Evolutionary conservation across 345 rosid species (phyloP), one percentile per base, ranked within the genome.

Genomic region (Hypericum androsaemum): DNA sequence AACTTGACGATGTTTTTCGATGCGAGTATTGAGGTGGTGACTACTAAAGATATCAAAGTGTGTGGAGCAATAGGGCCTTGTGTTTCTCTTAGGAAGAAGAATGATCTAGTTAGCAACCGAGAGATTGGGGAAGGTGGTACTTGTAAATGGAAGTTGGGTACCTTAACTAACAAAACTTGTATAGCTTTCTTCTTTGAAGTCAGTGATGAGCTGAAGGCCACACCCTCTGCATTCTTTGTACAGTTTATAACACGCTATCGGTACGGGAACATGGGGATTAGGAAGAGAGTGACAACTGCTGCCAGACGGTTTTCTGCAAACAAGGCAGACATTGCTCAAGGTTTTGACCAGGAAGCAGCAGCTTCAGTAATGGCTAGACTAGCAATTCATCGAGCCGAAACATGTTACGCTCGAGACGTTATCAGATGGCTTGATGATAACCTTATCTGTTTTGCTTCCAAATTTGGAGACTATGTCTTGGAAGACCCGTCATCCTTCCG

Each of bases 331-430:
- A 76, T 83, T 39, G 62, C 74, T 57, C 69, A 90, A 9, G 90
- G 98, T 35, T 92, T 92, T 15, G 97, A 88, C 74, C 98, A 92
- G 76, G 97, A 92, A 83, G 79, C 95, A 49, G 97, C 98, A 11
- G 88, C 97, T 62, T 78, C 90, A 0, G 86, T 92, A 38, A 85
- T 88, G 94, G 95, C 94, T 12, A 77, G 98, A 57, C 89, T 92
- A 32, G 98, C 97, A 7, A 79, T 92, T 45, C 74, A 78, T 68
- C 73, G 85, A 67, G 72, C 86, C 10, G 89, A 85, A 56, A 87
- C 79, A 39, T 80, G 74, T 47, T 58, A 71, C 43, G 79, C 97
- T 37, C 76, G 82, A 70, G 97, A 88, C 64, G 94, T 92, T 15
- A 70, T 92, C 60, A 68, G 90, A 70, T 92, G 96, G 97, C 59